phyloP scores from a whole-genome alignment of 352 stramenopile species.

The Phytopythium helicoides region DNA sequence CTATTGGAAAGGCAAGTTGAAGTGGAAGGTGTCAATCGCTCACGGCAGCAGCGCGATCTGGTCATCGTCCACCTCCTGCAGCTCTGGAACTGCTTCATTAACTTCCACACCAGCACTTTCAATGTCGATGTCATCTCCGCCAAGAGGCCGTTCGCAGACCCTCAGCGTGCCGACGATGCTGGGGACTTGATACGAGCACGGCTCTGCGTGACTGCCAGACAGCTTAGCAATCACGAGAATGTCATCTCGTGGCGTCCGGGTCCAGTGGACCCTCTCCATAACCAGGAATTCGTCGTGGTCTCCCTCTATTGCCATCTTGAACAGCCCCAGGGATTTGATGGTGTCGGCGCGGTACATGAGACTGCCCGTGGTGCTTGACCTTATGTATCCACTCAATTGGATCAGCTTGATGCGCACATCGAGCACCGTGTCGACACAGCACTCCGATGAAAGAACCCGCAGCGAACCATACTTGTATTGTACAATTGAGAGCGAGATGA shows the following conservation, averaged over 20 bases:
- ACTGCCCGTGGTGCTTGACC: conserved; percentile 5
- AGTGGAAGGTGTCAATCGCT: no score
- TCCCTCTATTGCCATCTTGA: conserved; percentile 11
- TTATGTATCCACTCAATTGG: conserved; percentile 14
- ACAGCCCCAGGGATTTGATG: conserved; percentile 17
- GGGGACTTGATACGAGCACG: conserved; percentile 12
- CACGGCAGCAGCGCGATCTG: no score
- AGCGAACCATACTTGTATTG: background rate
- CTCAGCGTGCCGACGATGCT: conserved; percentile 10
- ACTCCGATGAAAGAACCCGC: conserved; percentile 2
- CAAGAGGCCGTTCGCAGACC: conserved; percentile 9
- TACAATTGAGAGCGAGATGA: background rate
- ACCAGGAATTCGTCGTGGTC: conserved; percentile 19
- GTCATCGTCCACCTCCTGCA: background rate
- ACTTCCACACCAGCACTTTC: background rate
- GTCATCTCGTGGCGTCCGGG: conserved; percentile 13
- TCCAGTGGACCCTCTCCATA: conserved; percentile 24
- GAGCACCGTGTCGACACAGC: conserved; percentile 16
- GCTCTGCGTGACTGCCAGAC: conserved; percentile 14
- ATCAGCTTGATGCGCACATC: conserved; percentile 18
- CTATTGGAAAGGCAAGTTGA: no score
- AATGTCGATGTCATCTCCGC: background rate
- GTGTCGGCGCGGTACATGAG: conserved; percentile 16
- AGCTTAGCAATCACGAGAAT: conserved; percentile 24
- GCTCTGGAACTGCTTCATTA: background rate